Base-by-base conservation (phyloP, 1,284 basidiomycete genomes). In the Cystobasidiaceae sp. region DNA sequence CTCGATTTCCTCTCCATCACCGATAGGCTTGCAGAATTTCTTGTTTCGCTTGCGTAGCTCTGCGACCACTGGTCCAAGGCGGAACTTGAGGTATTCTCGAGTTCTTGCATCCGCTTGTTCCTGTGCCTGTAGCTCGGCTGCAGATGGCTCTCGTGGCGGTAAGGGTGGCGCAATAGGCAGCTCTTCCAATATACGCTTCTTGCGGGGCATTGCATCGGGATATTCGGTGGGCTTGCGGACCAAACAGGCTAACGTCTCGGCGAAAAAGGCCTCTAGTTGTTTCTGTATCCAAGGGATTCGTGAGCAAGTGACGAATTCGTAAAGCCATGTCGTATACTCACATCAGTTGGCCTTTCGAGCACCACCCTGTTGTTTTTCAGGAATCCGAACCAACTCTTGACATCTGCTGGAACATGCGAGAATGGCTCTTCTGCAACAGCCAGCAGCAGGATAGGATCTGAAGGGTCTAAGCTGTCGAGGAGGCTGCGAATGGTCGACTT, bases 41-140 rank as follows among this genome's bases (percentile, higher is more conserved):
- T 92, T 92, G 78, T 89, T 94, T 78, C 94, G 93, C 75, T 91
- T 85, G 79, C 91, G 91, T 70, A 99, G 80, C 76, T 97, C 93
- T 1, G 83, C 84, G 41, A 97, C 78, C 52, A 97, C 87, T 0
- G 90, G 89, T 0, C 90, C 88, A 5, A 98, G 82, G 9, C 90
- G 84, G 75, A 86, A 90, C 75, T 90, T 90, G 73, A 99, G 80
- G 72, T 94, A 79, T 56, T 93, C 89, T 52, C 93, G 82, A 30
- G 87, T 81, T 57, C 84, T 82, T 67, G 85, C 82, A 74, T 98
- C 94, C 68, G 82, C 87, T 75, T 93, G 90, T 63, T 84, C 82
- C 74, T 96, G 91, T 55, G 87, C 75, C 1, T 88, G 86, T 37
- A 97, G 77, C 77, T 98, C 94, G 0, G 86, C 86, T 3, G 84